Evolutionary conservation across 768 basidiomycete genomes (phyloP).

Genomic region (Suillus ampliporus): DNA sequence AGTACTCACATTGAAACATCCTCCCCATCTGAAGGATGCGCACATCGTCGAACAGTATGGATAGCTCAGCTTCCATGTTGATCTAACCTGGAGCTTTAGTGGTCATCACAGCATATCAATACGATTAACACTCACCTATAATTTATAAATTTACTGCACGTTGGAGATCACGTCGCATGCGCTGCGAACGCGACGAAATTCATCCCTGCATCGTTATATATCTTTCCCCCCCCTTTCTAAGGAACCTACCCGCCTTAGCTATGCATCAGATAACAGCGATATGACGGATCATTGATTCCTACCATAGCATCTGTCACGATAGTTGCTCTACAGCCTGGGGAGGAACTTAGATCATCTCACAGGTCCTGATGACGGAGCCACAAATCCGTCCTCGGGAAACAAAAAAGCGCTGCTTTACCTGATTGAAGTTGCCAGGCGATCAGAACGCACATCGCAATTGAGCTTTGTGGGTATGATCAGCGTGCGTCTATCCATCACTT

Average conservation of each 20-base stretch:
- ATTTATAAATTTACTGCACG: background rate
- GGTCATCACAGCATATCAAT: background rate
- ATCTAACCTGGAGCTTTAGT: background rate
- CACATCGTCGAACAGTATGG: conserved; percentile 4
- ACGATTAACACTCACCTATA: conserved; percentile 1
- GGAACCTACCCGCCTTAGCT: background rate
- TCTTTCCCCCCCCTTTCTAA: background rate
- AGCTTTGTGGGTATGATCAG: background rate
- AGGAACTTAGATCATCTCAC: too few species aligned
- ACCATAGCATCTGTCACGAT: background rate
- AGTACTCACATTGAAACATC: conserved; percentile 13
- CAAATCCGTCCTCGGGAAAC: background rate
- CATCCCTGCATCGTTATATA: conserved; percentile 4
- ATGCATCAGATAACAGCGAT: too few species aligned
- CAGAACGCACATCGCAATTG: background rate
- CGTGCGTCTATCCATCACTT: background rate
- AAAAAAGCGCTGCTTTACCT: background rate
- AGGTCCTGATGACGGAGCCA: background rate
- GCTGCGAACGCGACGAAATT: background rate
- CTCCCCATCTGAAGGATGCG: conserved; percentile 13
- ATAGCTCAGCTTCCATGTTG: conserved; percentile 13
- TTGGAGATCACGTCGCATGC: background rate
- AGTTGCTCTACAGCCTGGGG: background rate
- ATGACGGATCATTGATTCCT: background rate
- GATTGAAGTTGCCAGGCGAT: background rate